Conservation (phyloP, 306 rosid genomes). For the Sechiopsis laciniata region DNA sequence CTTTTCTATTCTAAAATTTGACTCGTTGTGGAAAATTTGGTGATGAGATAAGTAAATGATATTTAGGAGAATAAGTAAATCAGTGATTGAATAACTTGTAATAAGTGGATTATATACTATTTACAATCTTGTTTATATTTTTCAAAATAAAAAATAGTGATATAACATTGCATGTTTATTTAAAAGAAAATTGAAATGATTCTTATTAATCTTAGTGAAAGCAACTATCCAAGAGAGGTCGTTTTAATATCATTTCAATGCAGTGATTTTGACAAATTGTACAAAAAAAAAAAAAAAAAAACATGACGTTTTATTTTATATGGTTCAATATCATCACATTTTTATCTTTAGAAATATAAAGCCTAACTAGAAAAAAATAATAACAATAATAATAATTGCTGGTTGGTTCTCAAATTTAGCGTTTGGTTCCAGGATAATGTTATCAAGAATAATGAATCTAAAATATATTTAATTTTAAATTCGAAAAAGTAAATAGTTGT, state of each 20-base stretch:
- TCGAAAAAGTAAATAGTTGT: too few species aligned
- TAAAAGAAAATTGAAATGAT: not conserved
- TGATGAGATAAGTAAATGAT: too few species aligned
- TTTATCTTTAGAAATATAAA: not conserved
- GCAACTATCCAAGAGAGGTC: not conserved
- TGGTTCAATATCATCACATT: not conserved
- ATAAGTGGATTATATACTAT: not conserved
- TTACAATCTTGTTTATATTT: not conserved
- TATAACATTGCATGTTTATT: not conserved
- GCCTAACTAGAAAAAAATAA: not conserved
- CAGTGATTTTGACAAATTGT: not conserved
- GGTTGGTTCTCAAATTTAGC: not conserved
- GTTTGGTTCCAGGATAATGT: not conserved
- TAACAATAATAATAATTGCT: not conserved
- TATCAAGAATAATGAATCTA: not conserved
- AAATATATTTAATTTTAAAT: not conserved
- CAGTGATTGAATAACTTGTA: not conserved
- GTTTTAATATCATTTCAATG: not conserved
- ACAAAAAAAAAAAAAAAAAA: not conserved
- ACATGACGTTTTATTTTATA: not conserved
- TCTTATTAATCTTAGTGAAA: not conserved
- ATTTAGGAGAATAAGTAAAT: too few species aligned
- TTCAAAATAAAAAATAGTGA: not conserved
- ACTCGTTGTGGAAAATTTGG: too few species aligned
- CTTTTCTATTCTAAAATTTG: too few species aligned